Percentiles rank a stretch among this genome's conserved stretches.
Conservation (phyloP, 192 early-diverging fungal genomes). For the Coemansia sp. region DNA sequence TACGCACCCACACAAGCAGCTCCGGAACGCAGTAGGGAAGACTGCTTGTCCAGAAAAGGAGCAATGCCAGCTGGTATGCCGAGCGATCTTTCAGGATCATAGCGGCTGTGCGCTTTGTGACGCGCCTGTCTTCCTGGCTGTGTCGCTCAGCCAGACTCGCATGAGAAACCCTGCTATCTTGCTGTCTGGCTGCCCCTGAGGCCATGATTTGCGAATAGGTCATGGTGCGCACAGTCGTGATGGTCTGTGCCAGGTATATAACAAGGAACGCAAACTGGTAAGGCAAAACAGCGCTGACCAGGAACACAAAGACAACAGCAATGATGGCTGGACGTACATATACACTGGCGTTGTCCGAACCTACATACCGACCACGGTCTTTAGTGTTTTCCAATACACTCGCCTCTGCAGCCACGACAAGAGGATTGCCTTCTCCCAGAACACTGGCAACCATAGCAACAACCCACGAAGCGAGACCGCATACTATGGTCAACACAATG, state of each 20-base stretch:
- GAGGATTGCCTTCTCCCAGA: conserved; percentile 1
- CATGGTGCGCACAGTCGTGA: conserved; percentile 54
- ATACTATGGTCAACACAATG: conserved; percentile 20
- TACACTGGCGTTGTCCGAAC: not conserved
- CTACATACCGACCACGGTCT: not conserved
- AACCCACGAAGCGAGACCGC: conserved; percentile 14
- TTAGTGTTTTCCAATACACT: not conserved
- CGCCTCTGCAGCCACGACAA: conserved; percentile 7
- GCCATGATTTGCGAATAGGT: conserved; percentile 32
- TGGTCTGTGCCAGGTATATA: conserved; percentile 60
- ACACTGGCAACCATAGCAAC: not conserved
- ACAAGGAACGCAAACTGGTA: conserved; percentile 79
- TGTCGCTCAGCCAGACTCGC: not conserved
- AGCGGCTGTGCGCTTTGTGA: not conserved
- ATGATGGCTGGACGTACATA: conserved; percentile 25
- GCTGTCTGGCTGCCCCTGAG: not conserved
- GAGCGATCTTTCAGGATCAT: conserved; percentile 40
- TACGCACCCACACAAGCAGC: conserved; percentile 79
- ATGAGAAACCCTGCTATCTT: not conserved
- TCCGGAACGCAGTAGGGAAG: conserved; percentile 76
- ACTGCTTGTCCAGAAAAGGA: conserved; percentile 69
- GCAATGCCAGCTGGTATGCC: conserved; percentile 67
- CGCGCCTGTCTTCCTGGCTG: not conserved
- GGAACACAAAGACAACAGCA: conserved; percentile 48
- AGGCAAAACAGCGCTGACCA: conserved; percentile 66